phyloP scores from a whole-genome alignment of 176 grass and related monocot species.

The Pharus latifolius region DNA sequence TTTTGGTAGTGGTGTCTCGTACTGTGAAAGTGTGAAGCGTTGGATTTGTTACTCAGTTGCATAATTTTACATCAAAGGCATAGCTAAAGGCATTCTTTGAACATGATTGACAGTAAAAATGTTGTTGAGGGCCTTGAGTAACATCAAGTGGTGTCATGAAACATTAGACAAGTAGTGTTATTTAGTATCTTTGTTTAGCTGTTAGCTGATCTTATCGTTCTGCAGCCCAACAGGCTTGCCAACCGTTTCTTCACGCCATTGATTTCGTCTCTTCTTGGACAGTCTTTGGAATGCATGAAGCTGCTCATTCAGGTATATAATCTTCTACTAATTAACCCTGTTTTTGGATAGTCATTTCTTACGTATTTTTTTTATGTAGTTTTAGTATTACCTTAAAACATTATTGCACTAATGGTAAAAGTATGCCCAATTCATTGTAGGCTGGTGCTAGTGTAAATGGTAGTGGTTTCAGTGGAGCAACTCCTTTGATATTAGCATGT shows the following conservation, averaged over 20 bases:
- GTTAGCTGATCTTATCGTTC: neutral
- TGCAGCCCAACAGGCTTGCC: constrained; percentile 6
- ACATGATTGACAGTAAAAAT: too few relatives aligned
- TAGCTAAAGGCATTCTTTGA: too few relatives aligned
- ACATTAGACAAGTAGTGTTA: too few relatives aligned
- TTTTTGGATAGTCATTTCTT: neutral
- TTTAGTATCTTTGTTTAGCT: neutral
- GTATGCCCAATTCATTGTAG: neutral
- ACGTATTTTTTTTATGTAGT: neutral
- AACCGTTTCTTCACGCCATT: constrained; percentile 6
- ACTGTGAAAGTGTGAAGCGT: too few relatives aligned
- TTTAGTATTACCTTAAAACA: neutral
- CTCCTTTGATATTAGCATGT: constrained; percentile 12
- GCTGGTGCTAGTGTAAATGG: constrained; percentile 10
- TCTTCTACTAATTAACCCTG: neutral
- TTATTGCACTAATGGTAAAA: neutral
- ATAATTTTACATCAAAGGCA: too few relatives aligned
- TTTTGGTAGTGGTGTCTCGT: too few relatives aligned
- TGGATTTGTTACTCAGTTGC: too few relatives aligned
- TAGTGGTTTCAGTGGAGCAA: neutral
- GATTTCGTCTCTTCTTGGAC: neutral
- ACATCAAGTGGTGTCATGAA: too few relatives aligned
- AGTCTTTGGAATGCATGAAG: constrained; percentile 11
- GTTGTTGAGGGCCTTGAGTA: too few relatives aligned
- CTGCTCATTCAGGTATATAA: neutral